These are phyloP conservation scores for Fusarium hostae DNA, from an alignment of 2,329 filamentous ascomycete species.

Conservation along the genomic window DNA sequence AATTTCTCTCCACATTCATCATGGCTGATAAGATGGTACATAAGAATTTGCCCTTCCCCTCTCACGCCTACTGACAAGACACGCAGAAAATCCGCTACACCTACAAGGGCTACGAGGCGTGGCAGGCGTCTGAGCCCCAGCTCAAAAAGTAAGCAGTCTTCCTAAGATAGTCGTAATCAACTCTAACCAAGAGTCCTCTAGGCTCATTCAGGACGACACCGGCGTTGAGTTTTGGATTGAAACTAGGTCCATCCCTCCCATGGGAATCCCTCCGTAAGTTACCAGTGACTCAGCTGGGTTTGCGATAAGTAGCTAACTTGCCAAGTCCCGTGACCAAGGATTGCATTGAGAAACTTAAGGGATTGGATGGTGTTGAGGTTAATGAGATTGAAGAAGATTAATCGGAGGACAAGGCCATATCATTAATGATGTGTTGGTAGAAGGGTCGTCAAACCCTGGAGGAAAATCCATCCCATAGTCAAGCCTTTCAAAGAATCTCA, in stretches of 20 bases:
- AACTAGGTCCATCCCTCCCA: not conserved
- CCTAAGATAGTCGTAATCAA: accelerated
- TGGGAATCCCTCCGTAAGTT: not conserved
- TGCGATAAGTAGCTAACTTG: accelerated
- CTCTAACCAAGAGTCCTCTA: accelerated
- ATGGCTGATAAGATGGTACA: not conserved
- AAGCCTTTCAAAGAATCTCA: not conserved
- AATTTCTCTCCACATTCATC: accelerated
- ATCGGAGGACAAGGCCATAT: accelerated
- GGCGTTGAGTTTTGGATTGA: not conserved
- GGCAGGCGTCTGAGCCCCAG: not conserved
- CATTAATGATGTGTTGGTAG: too few species aligned
- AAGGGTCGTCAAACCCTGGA: too few species aligned
- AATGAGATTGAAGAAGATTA: not conserved
- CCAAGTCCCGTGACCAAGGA: not conserved
- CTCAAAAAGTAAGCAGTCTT: not conserved
- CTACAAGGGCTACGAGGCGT: not conserved
- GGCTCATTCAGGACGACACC: not conserved
- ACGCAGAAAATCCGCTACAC: not conserved
- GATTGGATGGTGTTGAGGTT: not conserved
- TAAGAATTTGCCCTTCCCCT: accelerated
- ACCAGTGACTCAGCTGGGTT: accelerated
- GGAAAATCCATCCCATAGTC: not conserved
- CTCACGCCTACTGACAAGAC: not conserved
- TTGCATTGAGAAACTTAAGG: not conserved